Evolutionary conservation across 768 basidiomycete species (phyloP).

Genomic region (Kwoniella pini): DNA sequence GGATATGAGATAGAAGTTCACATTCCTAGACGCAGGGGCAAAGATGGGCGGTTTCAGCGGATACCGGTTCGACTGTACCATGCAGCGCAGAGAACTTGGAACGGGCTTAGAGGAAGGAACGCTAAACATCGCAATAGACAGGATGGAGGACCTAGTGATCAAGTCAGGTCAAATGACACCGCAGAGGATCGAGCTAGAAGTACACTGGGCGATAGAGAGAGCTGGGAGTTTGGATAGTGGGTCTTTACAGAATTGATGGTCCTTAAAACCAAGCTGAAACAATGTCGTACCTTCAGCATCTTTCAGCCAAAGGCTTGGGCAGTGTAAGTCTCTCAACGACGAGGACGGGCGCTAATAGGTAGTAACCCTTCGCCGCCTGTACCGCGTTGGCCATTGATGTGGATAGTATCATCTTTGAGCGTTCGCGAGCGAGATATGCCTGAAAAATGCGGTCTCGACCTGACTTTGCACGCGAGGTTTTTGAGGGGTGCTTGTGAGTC

Average conservation of each 20-base stretch:
- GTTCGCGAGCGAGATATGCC: conserved; percentile 52
- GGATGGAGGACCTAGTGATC: conserved; percentile 12
- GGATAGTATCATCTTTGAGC: conserved; percentile 41
- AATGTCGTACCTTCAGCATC: conserved; percentile 24
- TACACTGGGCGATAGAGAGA: conserved; percentile 44
- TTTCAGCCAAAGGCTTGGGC: conserved; percentile 48
- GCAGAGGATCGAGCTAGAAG: conserved; percentile 15
- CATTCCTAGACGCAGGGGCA: conserved; percentile 45
- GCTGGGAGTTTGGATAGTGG: conserved; percentile 54
- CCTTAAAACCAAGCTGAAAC: no score
- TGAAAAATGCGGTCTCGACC: conserved; percentile 47
- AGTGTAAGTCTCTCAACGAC: conserved; percentile 27
- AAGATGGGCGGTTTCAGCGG: conserved; percentile 37
- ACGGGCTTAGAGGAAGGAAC: conserved; percentile 6
- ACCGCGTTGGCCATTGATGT: conserved; percentile 48
- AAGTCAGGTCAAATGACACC: conserved; percentile 1
- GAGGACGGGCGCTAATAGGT: conserved; percentile 4
- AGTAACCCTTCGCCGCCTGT: conserved; percentile 42
- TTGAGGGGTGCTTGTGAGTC: conserved; percentile 44
- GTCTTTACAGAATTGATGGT: no score
- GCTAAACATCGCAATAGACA: neutral
- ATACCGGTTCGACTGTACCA: conserved; percentile 29
- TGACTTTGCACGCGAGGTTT: conserved; percentile 51
- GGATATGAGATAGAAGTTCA: conserved; percentile 50
- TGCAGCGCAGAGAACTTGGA: conserved; percentile 26